Base-by-base conservation (phyloP, 2,329 filamentous ascomycete species). In the Endocalyx cinctus region DNA sequence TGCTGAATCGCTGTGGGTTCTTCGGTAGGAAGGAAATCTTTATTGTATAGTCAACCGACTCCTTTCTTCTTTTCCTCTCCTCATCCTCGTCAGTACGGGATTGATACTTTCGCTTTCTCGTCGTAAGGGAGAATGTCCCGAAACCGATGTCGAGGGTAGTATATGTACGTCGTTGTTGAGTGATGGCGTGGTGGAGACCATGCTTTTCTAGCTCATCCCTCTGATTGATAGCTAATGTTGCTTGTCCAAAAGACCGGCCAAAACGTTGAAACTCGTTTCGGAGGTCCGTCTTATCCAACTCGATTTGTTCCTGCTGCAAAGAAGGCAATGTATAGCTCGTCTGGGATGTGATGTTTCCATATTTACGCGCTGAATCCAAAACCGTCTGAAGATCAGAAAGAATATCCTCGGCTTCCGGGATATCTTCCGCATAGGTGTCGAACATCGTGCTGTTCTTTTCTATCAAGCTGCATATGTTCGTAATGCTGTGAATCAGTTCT, bases 231-330 rank as follows among this genome's bases (percentile, higher is more conserved):
- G 17, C 4, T 12, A 30, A 11, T 30, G 18, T 14, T 16, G 10
- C n/a, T 17, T 17, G 28, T 19, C 28, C 28, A 19, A 30, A 30
- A 17, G 28, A 17, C 17, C 17, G 28, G 28, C 28, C 11, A 19
- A 30, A 30, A 17, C 17, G 28, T 7, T 14, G 12, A 5, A 30
- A 18, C 14, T 30, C 10, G 12, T 12, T 19, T n/a, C 17, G 10
- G 5, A 30, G n/a, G 10, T 10, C 13, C 13, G 10, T 19, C 17
- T 30, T 27, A 27, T 10, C 6, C 6, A 27, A n/a, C 6, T 6
- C 15, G 6, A 10, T 27, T 8, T 10, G n/a, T n/a, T n/a, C n/a
- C n/a, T n/a, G n/a, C n/a, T n/a, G n/a, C n/a, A n/a, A n/a, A n/a
- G n/a, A n/a, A n/a, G n/a, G n/a, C n/a, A n/a, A n/a, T n/a, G n/a